Base-by-base conservation (phyloP, 805 yeast genomes). In the Kodamaea laetipori region DNA sequence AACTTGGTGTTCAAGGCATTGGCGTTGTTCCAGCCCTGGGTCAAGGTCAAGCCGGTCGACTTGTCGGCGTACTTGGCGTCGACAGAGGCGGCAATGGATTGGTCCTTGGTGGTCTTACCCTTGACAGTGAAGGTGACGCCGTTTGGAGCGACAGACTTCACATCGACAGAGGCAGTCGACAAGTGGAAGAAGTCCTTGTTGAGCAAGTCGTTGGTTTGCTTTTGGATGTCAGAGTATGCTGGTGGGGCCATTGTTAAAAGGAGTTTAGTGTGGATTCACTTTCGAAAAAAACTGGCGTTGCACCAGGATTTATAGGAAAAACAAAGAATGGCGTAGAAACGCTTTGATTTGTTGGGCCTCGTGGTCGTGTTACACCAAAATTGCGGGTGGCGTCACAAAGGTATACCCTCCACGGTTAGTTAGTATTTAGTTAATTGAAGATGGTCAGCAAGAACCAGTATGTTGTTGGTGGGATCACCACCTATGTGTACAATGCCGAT, bases 11-110 rank as follows among this genome's bases (percentile, higher is more conserved):
- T 85, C 65, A 94, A 76, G 53, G 85, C 79, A 71, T 92, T 92
- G 69, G 95, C 84, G 59, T 95, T 88, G 76, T 90, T 84, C 97
- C 98, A 90, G 65, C 97, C 96, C 78, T 94, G 98, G 57, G 97
- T 90, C 64, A 94, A 75, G 53, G 97, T 82, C 63, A 94, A 77
- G 53, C 97, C 97, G 50, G 94, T 76, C 51, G 90, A 78, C 78
- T 89, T 89, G 81, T 94, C 99, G 50, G 86, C 73, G 78, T 84
- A 87, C 77, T 87, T 89, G 60, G 95, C 86, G 73, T 94, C 98
- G 47, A 94, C 74, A 63, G 85, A 81, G 57, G 96, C 95, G 51
- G 90, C 82, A 57, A 94, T 81, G 57, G 95, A 74, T 64, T 86
- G 83, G 63, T 82, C 87, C 73, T 81, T 81, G 60, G 81, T 78